Base-by-base conservation (phyloP, 1,139 yeast species). In the Yamadazyma sp. region DNA sequence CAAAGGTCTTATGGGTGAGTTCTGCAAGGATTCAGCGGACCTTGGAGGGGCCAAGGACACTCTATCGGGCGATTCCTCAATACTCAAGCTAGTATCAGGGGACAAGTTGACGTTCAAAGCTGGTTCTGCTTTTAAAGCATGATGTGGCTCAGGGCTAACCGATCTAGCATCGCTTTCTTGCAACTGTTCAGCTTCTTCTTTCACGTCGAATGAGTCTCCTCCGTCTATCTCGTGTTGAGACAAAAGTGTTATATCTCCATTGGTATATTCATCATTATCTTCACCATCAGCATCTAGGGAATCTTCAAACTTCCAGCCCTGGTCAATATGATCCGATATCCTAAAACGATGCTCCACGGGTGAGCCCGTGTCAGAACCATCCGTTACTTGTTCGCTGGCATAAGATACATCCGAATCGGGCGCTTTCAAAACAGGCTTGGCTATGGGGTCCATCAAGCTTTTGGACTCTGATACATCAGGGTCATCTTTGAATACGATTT, bases 221-320 rank as follows among this genome's bases (percentile, higher is more conserved):
- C 20, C 31, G 3, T 28, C 31, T 5, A 15, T 18, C 14, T 24
- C 38, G 11, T 34, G 25, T 25, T 38, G 40, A 17, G 48, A 46
- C 10, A 46, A 16, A 5, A 45, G 22, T 12, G 53, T 47, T n/a
- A 44, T 33, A 37, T 61, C 64, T 34, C 56, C 58, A 34, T 56
- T 49, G 5, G 66, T 59, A 23, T 31, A 42, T 14, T 61, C 66
- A 38, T 64, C 70, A 45, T 69, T 69, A 42, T 69, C 75, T 48
- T 69, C 75, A 31, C 59, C 55, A 37, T 69, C 75, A 12, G 74
- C 75, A 48, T 69, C 75, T 41, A 67, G 61, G 37, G 73, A 66
- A 38, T 67, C 69, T 43, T 68, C 73, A 34, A 65, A 56, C 47
- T 65, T 67, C 75, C 75, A 69, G 31, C 61, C 69, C 28, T 61